phyloP scores from a whole-genome alignment of 768 basidiomycete genomes.

The Psilocybe azurescens region DNA sequence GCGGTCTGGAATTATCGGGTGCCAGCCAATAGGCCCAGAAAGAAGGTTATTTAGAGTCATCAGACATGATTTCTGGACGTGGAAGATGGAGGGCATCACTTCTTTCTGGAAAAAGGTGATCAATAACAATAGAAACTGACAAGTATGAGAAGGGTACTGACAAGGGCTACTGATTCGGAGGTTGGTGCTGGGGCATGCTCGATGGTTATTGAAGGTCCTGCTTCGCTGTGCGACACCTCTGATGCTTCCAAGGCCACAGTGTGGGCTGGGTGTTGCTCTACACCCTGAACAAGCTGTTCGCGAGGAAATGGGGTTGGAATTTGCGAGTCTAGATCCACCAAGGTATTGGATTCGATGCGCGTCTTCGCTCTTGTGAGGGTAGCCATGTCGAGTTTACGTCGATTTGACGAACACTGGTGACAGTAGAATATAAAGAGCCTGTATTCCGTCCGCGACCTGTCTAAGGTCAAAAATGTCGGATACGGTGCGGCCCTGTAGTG shows the following conservation, averaged over 20 bases:
- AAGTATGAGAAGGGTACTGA: constrained; percentile 17
- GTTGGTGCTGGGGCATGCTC: constrained; percentile 11
- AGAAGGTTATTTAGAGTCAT: constrained; percentile 77
- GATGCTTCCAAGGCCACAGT: constrained; percentile 7
- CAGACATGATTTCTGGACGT: constrained; percentile 76
- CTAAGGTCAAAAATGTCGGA: not conserved
- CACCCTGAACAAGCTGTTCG: constrained; percentile 34
- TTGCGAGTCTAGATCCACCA: constrained; percentile 28
- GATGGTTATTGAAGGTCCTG: constrained; percentile 17
- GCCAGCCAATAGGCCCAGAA: constrained; percentile 54
- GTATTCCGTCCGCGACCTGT: not conserved
- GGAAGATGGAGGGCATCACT: constrained; percentile 72
- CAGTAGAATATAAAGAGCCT: not conserved
- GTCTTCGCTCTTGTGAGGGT: constrained; percentile 42
- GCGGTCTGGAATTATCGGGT: constrained; percentile 61
- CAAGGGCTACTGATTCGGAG: constrained; percentile 23
- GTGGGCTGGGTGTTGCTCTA: not conserved
- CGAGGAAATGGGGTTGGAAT: constrained; percentile 48
- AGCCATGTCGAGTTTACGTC: constrained; percentile 34
- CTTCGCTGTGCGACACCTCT: constrained; percentile 5
- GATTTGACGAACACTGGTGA: too few relatives aligned
- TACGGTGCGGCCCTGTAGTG: not conserved
- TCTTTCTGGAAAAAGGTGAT: constrained; percentile 48
- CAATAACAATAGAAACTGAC: constrained; percentile 7
- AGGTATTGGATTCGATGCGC: constrained; percentile 25